Conservation (phyloP, 2,329 filamentous ascomycete species). For the Aspergillus arachidicola region DNA sequence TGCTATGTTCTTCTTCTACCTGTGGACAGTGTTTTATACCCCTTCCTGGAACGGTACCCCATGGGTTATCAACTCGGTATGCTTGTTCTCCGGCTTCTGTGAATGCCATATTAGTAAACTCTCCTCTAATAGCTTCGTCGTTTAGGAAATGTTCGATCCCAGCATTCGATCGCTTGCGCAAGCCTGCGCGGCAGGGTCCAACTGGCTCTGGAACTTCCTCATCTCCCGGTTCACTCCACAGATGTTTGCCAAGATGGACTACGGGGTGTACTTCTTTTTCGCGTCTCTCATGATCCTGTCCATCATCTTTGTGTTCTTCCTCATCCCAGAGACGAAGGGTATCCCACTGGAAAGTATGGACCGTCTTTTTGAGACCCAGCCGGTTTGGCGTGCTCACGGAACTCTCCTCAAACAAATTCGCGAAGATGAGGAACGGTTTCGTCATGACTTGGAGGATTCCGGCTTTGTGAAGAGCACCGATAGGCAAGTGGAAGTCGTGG, state of each 20-base stretch:
- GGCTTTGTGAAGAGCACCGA: conserved; percentile 13
- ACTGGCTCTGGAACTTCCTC: conserved; percentile 45
- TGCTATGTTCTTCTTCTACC: conserved; percentile 68
- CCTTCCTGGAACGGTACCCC: conserved; percentile 74
- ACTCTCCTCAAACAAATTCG: conserved; percentile 34
- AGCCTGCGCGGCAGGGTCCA: conserved; percentile 59
- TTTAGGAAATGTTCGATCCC: conserved; percentile 69
- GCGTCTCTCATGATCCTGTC: conserved; percentile 63
- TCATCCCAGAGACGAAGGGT: conserved; percentile 67
- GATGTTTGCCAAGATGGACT: conserved; percentile 50
- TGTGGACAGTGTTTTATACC: conserved; percentile 75
- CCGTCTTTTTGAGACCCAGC: conserved; percentile 53
- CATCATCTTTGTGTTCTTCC: conserved; percentile 61
- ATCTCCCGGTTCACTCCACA: conserved; percentile 44
- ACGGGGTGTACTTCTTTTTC: conserved; percentile 70
- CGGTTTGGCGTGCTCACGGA: conserved; percentile 40
- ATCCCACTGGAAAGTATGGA: conserved; percentile 68
- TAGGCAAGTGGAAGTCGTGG: conserved; percentile 17
- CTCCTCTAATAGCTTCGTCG: background rate
- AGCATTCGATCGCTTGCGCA: conserved; percentile 71
- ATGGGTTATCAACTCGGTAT: conserved; percentile 69
- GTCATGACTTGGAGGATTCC: conserved; percentile 25
- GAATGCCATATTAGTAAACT: background rate
- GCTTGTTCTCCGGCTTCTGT: conserved; percentile 6
- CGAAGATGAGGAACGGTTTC: conserved; percentile 40